Conservation (phyloP, 768 basidiomycete genomes). For the Psilocybe cubensis region DNA sequence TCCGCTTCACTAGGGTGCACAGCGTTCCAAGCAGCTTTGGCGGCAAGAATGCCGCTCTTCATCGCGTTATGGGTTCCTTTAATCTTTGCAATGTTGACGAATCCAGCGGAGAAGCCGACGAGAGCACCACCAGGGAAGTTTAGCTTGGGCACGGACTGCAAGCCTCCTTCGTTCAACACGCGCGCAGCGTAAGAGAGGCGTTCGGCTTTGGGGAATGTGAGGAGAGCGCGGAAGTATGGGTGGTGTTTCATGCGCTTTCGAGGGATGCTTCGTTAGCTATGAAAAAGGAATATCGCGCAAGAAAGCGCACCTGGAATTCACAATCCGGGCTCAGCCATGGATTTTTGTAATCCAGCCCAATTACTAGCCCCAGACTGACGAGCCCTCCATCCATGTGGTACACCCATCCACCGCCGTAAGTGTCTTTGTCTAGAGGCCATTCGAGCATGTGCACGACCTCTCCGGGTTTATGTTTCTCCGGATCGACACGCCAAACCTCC, state of each 20-base stretch:
- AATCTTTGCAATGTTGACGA: conserved; percentile 96
- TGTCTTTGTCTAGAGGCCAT: conserved; percentile 84
- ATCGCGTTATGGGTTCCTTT: conserved; percentile 99
- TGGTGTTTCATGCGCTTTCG: conserved; percentile 92
- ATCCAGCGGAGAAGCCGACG: conserved; percentile 94
- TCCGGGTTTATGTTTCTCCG: conserved; percentile 64
- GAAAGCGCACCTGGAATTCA: conserved; percentile 83
- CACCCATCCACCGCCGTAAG: conserved; percentile 92
- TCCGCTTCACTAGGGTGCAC: conserved; percentile 39
- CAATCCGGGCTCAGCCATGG: conserved; percentile 91
- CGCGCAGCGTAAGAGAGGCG: conserved; percentile 93
- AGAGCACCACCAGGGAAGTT: conserved; percentile 94
- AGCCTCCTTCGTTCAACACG: conserved; percentile 89
- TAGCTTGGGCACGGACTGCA: conserved; percentile 84
- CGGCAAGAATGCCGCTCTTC: conserved; percentile 98
- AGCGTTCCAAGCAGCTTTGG: conserved; percentile 79
- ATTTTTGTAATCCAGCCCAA: conserved; percentile 94
- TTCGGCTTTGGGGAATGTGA: conserved; percentile 62
- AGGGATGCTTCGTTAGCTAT: background rate
- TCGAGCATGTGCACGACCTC: conserved; percentile 91
- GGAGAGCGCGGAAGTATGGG: conserved; percentile 81
- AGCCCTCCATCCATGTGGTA: conserved; percentile 96
- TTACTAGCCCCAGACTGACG: conserved; percentile 88
- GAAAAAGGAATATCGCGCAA: background rate
- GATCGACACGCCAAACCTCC: conserved; percentile 93